Evolutionary conservation across 345 rosid genomes (phyloP), one percentile per base, ranked within the genome.

Genomic region (Syzygium aqueum): DNA sequence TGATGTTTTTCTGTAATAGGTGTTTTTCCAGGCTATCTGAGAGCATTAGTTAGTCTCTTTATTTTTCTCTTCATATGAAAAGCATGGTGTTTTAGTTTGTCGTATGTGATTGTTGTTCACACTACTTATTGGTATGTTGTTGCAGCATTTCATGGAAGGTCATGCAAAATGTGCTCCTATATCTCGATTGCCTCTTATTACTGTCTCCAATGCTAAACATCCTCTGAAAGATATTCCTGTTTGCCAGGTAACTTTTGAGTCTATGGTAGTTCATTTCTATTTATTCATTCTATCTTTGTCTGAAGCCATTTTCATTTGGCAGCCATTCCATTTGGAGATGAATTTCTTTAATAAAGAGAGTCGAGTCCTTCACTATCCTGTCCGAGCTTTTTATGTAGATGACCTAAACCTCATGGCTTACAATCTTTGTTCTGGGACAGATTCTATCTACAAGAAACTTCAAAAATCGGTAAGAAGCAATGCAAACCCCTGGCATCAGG

Each of bases 81-180:
- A 67, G 78, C 78, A 67, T 30, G 46, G 46, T 17, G 25, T 67
- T 67, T 67, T 21, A 54, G 21, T 54, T 43, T 67, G 80, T 67
- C 33, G 46, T 67, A 67, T 33, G 17, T 67, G 33, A 57, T 53
- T 85, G 13, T 46, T 27, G 43, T 50, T 7, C 11, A 57, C 30
- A 53, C 77, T 77, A 84, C 49, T 33, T 25, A 43, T 17, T 89
- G 46, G 78, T 63, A 51, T 46, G 51, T 84, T 53, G 85, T 85
- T 90, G 86, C 89, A 97, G 99, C 99, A 97, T 93, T 96, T 95
- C 88, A 95, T 97, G 99, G 99, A 97, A 92, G 99, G 99, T 89
- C 99, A 95, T 92, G 94, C 99, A 86, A 95, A 95, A 94, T 94
- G 93, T 89, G 91, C 95, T 73, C 99, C 99, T n/a, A 95, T 97